These are phyloP conservation scores for Vanrija humicola DNA, from an alignment of 1,284 basidiomycete species.

Conservation along the genomic window DNA sequence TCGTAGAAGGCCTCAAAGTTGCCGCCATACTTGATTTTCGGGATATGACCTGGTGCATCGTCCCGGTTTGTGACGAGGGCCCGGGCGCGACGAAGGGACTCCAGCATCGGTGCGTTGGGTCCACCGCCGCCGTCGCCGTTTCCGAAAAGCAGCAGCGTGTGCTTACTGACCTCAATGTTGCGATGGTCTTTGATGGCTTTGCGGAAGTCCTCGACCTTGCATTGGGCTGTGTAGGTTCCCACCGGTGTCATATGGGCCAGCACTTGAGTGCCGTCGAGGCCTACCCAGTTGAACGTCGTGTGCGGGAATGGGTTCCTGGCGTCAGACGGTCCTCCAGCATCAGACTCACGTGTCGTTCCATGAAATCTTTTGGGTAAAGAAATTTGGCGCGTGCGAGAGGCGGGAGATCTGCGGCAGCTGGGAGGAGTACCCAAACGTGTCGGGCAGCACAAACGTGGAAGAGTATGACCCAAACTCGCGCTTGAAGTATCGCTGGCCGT, in stretches of 20 bases:
- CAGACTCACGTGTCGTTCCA: no score
- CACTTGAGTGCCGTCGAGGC: slow-evolving; percentile 61
- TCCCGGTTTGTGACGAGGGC: slow-evolving; percentile 26
- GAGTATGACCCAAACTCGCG: slow-evolving; percentile 72
- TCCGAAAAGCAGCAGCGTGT: slow-evolving; percentile 73
- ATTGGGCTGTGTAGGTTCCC: slow-evolving; percentile 11
- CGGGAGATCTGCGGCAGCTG: slow-evolving; percentile 81
- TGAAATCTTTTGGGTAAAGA: slow-evolving; percentile 80
- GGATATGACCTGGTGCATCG: slow-evolving; percentile 56
- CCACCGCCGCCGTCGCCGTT: slow-evolving; percentile 70
- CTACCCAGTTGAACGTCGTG: slow-evolving; percentile 95
- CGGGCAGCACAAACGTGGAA: slow-evolving; percentile 58
- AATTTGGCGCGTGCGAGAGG: slow-evolving; percentile 81
- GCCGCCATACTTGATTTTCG: slow-evolving; percentile 61
- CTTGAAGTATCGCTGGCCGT: slow-evolving; percentile 54
- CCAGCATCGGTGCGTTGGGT: slow-evolving; percentile 65
- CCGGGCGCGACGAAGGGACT: slow-evolving; percentile 60
- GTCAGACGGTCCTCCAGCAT: background rate
- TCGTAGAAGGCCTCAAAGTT: slow-evolving; percentile 76
- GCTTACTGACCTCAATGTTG: background rate
- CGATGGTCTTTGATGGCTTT: background rate
- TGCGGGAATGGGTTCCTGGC: slow-evolving; percentile 75
- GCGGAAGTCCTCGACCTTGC: background rate
- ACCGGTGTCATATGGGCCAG: slow-evolving; percentile 89
- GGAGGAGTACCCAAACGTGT: slow-evolving; percentile 73